Evolutionary conservation across 129 eudicot genomes (phyloP), one percentile per base, ranked within the genome.

Genomic region (Dittrichia graveolens): DNA sequence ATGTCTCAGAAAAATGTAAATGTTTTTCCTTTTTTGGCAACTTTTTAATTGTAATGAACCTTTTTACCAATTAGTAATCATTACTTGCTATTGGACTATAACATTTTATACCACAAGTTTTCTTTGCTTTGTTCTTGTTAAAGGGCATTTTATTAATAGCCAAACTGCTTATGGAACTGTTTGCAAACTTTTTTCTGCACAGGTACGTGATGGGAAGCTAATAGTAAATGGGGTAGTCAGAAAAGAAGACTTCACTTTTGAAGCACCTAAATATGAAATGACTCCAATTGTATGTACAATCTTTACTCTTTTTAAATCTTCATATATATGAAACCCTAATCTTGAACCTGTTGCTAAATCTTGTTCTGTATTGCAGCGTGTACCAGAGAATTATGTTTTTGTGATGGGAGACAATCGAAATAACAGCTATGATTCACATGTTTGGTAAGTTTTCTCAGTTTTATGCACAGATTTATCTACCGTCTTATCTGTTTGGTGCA

Each of bases 391-490:
- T 75, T 88, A 65, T 3, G 99, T 95, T 67, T 95, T 95, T 76
- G 99, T 95, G 73, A 95, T 95, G 99, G 99, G 99, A 12, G 99
- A 95, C 71, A 95, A 90, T 77, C 93, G 99, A 58, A 90, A 94
- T 74, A 90, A 94, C 83, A 94, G 99, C 83, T 90, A 94, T 74
- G 99, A 90, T 80, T 94, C 99, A 3, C 99, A 94, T 52, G 89
- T 94, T 10, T 94, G 99, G 99, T 93, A 86, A 70, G 70, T 68
- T 14, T 67, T 64, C 57, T 68, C 35, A 5, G 4, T 55, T 80
- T 37, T 67, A 15, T 34, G 5, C 58, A 43, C 15, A 57, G 4
- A 10, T 14, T 16, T 50, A 8, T 50, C 38, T 52, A 53, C 50
- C 12, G 3, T 69, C 16, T 0, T 19, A 41, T 8, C 74, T 12